phyloP scores from a whole-genome alignment of 768 basidiomycete genomes.

The Royoungia palumana region DNA sequence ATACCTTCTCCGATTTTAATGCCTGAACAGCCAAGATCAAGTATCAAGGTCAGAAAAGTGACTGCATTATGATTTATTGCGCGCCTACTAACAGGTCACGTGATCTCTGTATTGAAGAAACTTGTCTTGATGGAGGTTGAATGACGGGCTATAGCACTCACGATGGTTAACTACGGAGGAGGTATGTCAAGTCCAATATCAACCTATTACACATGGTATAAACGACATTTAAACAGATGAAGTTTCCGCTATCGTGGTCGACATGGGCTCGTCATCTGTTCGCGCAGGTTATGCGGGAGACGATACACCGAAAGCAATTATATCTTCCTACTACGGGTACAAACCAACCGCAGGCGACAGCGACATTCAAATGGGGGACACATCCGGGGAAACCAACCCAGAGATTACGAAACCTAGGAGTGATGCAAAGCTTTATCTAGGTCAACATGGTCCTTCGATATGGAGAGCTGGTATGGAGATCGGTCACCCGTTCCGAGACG shows the following conservation, averaged over 20 bases:
- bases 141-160: background rate
- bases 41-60: background rate
- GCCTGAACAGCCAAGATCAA: background rate
- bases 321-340: slow-evolving; percentile 88
- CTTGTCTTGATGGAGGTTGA: background rate
- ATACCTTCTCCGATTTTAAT: no score
- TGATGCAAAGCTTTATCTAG: slow-evolving; percentile 67
- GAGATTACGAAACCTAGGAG: slow-evolving; percentile 37
- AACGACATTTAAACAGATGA: slow-evolving; percentile 61
- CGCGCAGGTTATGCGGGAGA: slow-evolving; percentile 98
- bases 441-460: slow-evolving; percentile 83
- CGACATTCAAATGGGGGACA: slow-evolving; percentile 41
- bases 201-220: background rate
- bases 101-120: background rate
- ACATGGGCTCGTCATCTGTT: slow-evolving; percentile 86
- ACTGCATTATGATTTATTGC: no score
- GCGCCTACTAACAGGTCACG: slow-evolving; percentile 1
- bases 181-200: slow-evolving; percentile 43
- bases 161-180: slow-evolving; percentile 86
- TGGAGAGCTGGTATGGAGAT: slow-evolving; percentile 93
- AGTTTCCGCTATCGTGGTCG: slow-evolving; percentile 94
- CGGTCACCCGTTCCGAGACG: slow-evolving; percentile 77
- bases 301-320: slow-evolving; percentile 89
- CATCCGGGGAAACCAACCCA: slow-evolving; percentile 31
- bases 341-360: slow-evolving; percentile 37